Evolutionary conservation across 1,139 yeast genomes (phyloP).

Genomic region (Kodamaea ohmeri): DNA sequence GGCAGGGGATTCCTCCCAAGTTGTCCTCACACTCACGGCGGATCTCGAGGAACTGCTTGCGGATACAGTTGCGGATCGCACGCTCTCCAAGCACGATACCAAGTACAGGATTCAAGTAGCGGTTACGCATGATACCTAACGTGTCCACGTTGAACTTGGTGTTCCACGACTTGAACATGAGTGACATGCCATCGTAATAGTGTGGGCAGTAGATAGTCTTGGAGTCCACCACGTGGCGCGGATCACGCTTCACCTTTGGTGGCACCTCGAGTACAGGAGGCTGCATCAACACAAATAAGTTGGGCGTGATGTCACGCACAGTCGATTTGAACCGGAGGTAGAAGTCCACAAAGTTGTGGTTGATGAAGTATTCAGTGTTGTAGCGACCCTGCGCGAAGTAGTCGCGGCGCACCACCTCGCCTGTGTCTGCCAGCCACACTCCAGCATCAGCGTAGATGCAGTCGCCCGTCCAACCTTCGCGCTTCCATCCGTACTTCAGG

Average conservation of each 20-base stretch:
- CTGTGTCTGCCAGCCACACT: constrained; percentile 50
- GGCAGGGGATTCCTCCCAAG: constrained; percentile 65
- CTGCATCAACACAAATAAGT: constrained; percentile 64
- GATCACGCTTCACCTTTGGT: constrained; percentile 58
- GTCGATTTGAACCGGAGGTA: constrained; percentile 48
- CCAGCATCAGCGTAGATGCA: constrained; percentile 81
- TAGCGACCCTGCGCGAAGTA: constrained; percentile 16
- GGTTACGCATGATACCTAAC: constrained; percentile 80
- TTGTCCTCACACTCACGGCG: constrained; percentile 56
- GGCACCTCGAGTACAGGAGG: constrained; percentile 84
- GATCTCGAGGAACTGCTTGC: constrained; percentile 63
- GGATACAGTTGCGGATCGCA: constrained; percentile 69
- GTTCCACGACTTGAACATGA: constrained; percentile 87
- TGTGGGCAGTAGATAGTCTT: constrained; percentile 80
- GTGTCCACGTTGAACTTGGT: constrained; percentile 79
- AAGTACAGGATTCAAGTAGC: constrained; percentile 70
- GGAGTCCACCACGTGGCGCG: constrained; percentile 50
- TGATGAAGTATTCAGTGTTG: constrained; percentile 55
- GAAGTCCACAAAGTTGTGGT: constrained; percentile 58
- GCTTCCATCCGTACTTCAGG: constrained; percentile 62
- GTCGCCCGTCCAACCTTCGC: constrained; percentile 68
- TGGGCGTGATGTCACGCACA: constrained; percentile 46
- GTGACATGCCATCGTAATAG: constrained; percentile 88
- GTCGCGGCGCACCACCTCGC: constrained; percentile 1
- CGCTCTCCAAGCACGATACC: constrained; percentile 79